Evolutionary conservation across 345 rosid genomes (phyloP), one percentile per base, ranked within the genome.

Genomic region (Ceriops zippeliana): DNA sequence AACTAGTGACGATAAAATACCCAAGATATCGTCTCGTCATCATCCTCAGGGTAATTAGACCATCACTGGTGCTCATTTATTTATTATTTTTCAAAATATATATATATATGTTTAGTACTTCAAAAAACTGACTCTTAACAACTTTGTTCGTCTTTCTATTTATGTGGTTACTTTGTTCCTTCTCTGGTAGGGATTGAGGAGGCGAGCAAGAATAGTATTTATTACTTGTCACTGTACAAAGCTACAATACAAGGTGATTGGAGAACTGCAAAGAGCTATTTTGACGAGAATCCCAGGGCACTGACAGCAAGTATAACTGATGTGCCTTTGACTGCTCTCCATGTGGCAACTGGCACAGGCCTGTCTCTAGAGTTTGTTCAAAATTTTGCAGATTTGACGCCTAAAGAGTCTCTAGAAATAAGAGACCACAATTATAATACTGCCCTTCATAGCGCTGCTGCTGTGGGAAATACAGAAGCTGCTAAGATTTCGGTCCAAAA

Each of bases 381-480:
- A 15, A 54, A 62, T 6, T 68, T 67, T 13, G 69, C 67, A 5
- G 46, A 34, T 0, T 17, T 21, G 9, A 21, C 56, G 65, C 47
- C 80, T 1, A 11, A 5, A 8, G 52, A 61, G 24, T 38, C 42
- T 0, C 52, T 71, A 5, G 42, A 3, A 7, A 0, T 9, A 5
- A 0, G 0, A 8, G 67, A 66, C 42, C 0, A 0, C 2, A 0
- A 2, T 1, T 51, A 61, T 10, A 1, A 27, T 5, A 66, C 75
- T 4, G 42, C 69, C 2, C 73, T 68, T 30, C 69, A 74, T 32
- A 2, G 24, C 63, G 73, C 73, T 3, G 78, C 73, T 2, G 22
- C 34, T 0, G 53, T 7, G 0, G 78, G 73, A 52, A 62, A 31
- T n/a, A 21, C 58, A 7, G 26, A n/a, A 13, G 52, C 21, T 7